Base-by-base conservation (phyloP, 345 rosid species). In the Heritiera fomes region DNA sequence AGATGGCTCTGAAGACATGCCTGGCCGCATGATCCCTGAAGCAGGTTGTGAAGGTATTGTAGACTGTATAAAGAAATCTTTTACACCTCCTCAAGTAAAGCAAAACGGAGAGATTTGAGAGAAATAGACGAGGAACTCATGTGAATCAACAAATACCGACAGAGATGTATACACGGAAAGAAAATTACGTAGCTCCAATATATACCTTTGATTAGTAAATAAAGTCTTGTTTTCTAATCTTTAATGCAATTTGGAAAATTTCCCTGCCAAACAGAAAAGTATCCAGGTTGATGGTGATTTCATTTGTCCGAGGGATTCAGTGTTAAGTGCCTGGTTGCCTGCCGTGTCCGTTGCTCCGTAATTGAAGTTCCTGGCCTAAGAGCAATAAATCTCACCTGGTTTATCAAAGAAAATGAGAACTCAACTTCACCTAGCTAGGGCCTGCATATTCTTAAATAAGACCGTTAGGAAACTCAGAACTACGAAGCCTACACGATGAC, bases 11-110 rank as follows among this genome's bases (percentile, higher is more conserved):
- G 87, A 86, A 28, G 93, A 87, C 12, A 87, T 77, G 7, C 30
- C 88, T 38, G 91, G 82, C 0, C 87, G 97, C 76, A 52, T 78
- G 9, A 77, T 86, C 77, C 84, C 93, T 49, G 82, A 89, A 79
- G 86, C 88, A 59, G 89, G 89, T 69, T 92, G 98, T 81, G 94
- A 91, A 86, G 99, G 98, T 71, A 89, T 96, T 79, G 91, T 89
- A 53, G 98, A 94, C 71, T 92, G 99, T 83, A 52, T 92, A 78
- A 89, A 86, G 85, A 92, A 87, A 85, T 92, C 97, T 46, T 82
- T 92, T 15, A 55, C 83, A 7, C 77, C 86, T 50, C 63, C 88
- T 41, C 74, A 62, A 75, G 63, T 55, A 18, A 76, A 63, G 61
- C 73, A 75, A 56, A 79, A 70, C 2, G 34, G 69, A 38, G 75